These are phyloP conservation scores for Nicotiana knightiana DNA, from an alignment of 257 asterid genomes.

Conservation along the genomic window DNA sequence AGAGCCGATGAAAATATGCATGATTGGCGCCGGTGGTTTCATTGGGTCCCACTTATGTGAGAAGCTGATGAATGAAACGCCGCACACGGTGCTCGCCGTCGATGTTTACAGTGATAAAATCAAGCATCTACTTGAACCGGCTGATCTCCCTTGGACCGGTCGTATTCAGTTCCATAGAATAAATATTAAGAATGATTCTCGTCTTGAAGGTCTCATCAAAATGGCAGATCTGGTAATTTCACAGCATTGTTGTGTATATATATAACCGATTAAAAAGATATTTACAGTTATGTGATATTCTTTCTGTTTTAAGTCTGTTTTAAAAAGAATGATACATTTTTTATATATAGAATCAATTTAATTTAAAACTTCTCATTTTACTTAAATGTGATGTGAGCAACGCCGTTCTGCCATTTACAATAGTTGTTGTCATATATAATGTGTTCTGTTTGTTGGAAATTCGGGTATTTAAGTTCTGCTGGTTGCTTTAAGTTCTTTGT, in stretches of 20 bases:
- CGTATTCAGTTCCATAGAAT: constrained; percentile 55
- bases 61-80: constrained; percentile 73
- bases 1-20: constrained; percentile 69
- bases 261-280: too few relatives aligned
- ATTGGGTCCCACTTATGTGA: constrained; percentile 95
- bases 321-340: too few relatives aligned
- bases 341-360: too few relatives aligned
- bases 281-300: too few relatives aligned
- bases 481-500: neutral
- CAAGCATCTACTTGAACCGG: constrained; percentile 76
- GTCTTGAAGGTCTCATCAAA: constrained; percentile 31
- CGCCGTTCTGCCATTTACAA: neutral
- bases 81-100: constrained; percentile 79
- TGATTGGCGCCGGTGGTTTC: constrained; percentile 99
- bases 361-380: too few relatives aligned
- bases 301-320: too few relatives aligned
- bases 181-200: constrained; percentile 30
- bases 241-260: neutral
- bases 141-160: constrained; percentile 42
- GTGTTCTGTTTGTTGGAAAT: neutral
- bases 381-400: neutral
- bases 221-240: constrained; percentile 34
- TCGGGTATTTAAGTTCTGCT: neutral
- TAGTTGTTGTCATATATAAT: neutral
- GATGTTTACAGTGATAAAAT: constrained; percentile 90